Evolutionary conservation across 345 rosid genomes (phyloP), one percentile per base, ranked within the genome.

Genomic region (Anastatica hierochuntica): DNA sequence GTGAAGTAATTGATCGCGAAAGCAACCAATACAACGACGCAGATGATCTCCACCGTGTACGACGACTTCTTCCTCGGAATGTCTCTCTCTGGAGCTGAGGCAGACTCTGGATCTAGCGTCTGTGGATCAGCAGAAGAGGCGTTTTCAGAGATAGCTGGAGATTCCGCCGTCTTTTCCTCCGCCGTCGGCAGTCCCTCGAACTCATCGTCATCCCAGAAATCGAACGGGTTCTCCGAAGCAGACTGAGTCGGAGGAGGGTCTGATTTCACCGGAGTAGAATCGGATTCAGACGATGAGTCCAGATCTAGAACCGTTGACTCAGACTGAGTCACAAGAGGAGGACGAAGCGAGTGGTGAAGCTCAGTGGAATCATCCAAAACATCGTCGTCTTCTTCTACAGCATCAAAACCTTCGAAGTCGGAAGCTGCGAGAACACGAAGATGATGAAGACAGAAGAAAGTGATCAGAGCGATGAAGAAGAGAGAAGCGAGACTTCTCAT

Each of bases 321-420:
- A 17, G 90, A 80, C 30, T 71, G 77, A 7, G 90, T 84, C 16
- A 90, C 5, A 5, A 77, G 78, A 55, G 81, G 79, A 41, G 88
- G 73, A 66, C 66, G 66, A 68, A 78, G 73, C 2, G 76, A 60
- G 50, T 56, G 70, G 49, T 59, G 61, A 55, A 78, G 77, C 29
- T 79, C 74, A 8, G 66, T 36, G 29, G 70, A 31, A 14, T 79
- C 77, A 9, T 77, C 80, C 3, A 60, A 33, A 38, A 51, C 56
- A 39, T 78, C 82, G 37, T 77, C 85, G 18, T 87, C 96, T 33
- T 86, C 33, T 36, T 86, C 92, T n/a, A n/a, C 92, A 19, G 81
- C 92, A n/a, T 90, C 98, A 46, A 90, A 90, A 7, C 98, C 98
- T 78, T 90, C 98, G 68, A 90, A 90, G 69, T 87, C 92, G 26